Conservation (phyloP, 441 rosid species). For the Corymbia calophylla region DNA sequence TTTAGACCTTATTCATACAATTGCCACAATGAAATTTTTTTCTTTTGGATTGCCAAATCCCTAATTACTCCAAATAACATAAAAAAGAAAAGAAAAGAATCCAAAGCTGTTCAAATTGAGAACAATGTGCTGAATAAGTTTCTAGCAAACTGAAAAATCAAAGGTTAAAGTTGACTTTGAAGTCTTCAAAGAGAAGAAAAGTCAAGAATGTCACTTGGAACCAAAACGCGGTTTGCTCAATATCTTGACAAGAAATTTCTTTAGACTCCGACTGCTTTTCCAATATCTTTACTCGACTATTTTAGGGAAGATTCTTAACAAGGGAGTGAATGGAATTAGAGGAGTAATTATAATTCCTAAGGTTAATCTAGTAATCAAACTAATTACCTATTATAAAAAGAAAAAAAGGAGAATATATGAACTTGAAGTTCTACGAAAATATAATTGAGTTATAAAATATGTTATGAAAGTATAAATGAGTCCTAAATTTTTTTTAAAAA, state of each 20-base stretch:
- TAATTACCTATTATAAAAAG: not conserved
- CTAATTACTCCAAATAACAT: not conserved
- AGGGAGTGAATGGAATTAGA: not conserved
- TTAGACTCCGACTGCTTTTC: not conserved
- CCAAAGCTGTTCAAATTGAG: not conserved
- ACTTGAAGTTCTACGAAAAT: too few relatives aligned
- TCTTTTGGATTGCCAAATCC: not conserved
- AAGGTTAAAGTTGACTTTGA: not conserved
- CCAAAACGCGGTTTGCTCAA: not conserved
- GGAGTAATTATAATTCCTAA: not conserved
- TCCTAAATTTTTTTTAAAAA: too few relatives aligned
- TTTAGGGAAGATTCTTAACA: not conserved
- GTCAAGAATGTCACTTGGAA: not conserved
- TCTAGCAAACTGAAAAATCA: not conserved
- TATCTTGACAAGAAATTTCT: not conserved
- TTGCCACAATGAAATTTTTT: not conserved
- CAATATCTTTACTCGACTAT: not conserved
- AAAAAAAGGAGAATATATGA: too few relatives aligned
- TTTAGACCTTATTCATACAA: not conserved
- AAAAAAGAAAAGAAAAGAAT: not conserved
- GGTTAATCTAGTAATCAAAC: not conserved
- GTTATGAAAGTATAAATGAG: accelerated
- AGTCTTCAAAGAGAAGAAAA: not conserved
- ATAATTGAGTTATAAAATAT: too few relatives aligned
- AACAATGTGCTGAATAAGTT: not conserved